A percentile compares a stretch with the other conserved stretches of the same genome.
phyloP scores from a whole-genome alignment of 2,329 filamentous ascomycete genomes.

The Aspergillus brunneoviolaceus region DNA sequence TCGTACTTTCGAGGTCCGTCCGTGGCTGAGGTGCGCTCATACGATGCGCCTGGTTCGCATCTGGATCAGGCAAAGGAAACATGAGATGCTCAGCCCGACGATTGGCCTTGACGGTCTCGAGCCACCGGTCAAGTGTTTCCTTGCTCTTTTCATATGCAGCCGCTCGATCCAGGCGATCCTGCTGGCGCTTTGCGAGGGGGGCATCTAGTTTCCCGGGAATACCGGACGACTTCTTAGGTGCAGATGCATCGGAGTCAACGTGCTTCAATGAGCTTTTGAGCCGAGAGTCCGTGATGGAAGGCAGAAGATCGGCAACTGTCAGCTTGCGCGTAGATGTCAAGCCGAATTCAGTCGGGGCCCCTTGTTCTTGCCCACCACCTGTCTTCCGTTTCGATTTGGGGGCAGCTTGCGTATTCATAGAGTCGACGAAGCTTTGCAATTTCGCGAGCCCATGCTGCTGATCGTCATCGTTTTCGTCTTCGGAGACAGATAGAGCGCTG shows the following conservation, averaged over 20 bases:
- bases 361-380: conserved; percentile 58
- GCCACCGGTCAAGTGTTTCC: conserved; percentile 86
- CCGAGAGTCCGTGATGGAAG: conserved; percentile 69
- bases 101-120: conserved; percentile 92
- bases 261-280: conserved; percentile 79
- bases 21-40: conserved; percentile 61
- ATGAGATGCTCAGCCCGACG: conserved; percentile 84
- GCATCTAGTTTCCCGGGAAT: conserved; percentile 72
- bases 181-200: conserved; percentile 79
- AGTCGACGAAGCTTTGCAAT: conserved; percentile 67
- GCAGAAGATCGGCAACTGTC: conserved; percentile 71
- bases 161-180: conserved; percentile 76
- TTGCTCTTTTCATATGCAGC: conserved; percentile 90
- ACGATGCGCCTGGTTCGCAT: conserved; percentile 57
- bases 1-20: conserved; percentile 81
- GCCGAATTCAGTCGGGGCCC: conserved; percentile 60
- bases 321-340: conserved; percentile 65
- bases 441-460: conserved; percentile 56
- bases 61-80: conserved; percentile 78
- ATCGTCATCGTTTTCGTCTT: conserved; percentile 21
- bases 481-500: conserved; percentile 46
- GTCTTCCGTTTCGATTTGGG: conserved; percentile 35
- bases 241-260: conserved; percentile 47
- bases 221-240: conserved; percentile 52
- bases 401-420: conserved; percentile 52